Conservation (phyloP, 179 eudicot genomes). For the Gypsophila paniculata region DNA sequence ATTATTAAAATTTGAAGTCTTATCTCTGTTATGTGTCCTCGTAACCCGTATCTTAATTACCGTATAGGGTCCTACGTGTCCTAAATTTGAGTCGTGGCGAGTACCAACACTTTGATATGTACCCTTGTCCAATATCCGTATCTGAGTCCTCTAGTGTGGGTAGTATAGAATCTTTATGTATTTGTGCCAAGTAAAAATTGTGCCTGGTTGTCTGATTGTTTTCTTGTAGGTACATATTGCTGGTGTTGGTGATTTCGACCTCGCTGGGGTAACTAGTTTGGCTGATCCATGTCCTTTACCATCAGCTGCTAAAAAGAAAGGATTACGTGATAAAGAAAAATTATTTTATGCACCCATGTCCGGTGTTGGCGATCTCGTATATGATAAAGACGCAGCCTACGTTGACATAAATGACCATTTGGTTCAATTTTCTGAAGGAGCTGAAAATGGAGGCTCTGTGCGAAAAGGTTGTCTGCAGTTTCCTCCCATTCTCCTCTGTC, state of each 20-base stretch:
- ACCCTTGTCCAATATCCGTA: too few relatives aligned
- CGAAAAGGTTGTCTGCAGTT: conserved; percentile 38
- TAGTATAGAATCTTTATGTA: too few relatives aligned
- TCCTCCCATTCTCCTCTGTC: too few relatives aligned
- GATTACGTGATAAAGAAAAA: conserved; percentile 90
- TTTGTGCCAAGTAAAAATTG: too few relatives aligned
- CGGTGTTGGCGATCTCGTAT: conserved; percentile 86
- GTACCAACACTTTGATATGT: too few relatives aligned
- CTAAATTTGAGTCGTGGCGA: too few relatives aligned
- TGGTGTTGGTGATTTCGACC: conserved; percentile 84
- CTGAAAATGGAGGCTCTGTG: conserved; percentile 38
- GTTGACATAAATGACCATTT: conserved; percentile 80
- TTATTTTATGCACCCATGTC: conserved; percentile 98
- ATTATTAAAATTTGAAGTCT: too few relatives aligned
- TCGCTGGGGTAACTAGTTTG: conserved; percentile 64
- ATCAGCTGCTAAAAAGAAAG: conserved; percentile 96
- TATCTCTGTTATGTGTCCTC: too few relatives aligned
- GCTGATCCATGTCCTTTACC: conserved; percentile 98
- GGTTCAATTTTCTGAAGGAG: conserved; percentile 80
- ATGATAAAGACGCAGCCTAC: conserved; percentile 94
- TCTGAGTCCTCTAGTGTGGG: too few relatives aligned
- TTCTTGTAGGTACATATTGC: conserved; percentile 82
- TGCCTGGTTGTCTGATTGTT: neutral
- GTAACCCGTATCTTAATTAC: too few relatives aligned
- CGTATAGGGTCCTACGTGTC: too few relatives aligned